Percentiles rank a stretch among this genome's conserved stretches.
These are phyloP conservation scores for Crithidia fasciculata DNA, from an alignment of 208 protist genomes.

Conservation along the genomic window DNA sequence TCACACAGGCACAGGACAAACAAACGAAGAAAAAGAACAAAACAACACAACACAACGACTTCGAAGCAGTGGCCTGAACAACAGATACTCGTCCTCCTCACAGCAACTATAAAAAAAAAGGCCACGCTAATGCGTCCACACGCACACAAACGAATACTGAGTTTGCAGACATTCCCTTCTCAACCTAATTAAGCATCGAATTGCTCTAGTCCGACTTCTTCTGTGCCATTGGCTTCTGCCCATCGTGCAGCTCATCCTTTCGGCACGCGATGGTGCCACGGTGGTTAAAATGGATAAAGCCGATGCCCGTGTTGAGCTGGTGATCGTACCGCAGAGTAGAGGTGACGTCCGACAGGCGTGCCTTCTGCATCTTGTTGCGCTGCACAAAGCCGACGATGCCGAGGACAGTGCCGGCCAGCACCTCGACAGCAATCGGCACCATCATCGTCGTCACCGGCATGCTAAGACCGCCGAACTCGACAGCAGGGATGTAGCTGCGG, in stretches of 20 bases:
- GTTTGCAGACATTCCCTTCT: not conserved
- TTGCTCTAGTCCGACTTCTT: slow-evolving; percentile 50
- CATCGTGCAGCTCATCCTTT: slow-evolving; percentile 33
- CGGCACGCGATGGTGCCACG: slow-evolving; percentile 54
- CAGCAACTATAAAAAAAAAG: not conserved
- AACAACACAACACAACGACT: not conserved
- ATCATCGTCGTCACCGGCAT: slow-evolving; percentile 31
- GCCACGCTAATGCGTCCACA: not conserved
- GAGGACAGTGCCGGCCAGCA: slow-evolving; percentile 38
- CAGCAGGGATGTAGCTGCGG: slow-evolving; percentile 13
- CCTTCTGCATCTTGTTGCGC: slow-evolving; percentile 44
- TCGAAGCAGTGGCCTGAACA: not conserved
- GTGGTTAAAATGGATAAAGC: slow-evolving; percentile 91
- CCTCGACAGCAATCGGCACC: slow-evolving; percentile 41
- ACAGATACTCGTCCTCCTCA: not conserved
- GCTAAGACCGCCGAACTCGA: slow-evolving; percentile 8
- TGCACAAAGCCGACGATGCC: slow-evolving; percentile 66
- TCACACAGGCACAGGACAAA: no score
- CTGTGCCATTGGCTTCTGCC: slow-evolving; percentile 39
- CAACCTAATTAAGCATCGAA: not conserved
- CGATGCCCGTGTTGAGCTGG: slow-evolving; percentile 63
- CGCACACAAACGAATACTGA: not conserved
- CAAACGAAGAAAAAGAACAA: not conserved
- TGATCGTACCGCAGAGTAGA: slow-evolving; percentile 71
- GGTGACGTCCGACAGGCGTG: slow-evolving; percentile 67